Evolutionary conservation across 805 yeast genomes (phyloP).

Genomic region (Wickerhamomyces mucosus): DNA sequence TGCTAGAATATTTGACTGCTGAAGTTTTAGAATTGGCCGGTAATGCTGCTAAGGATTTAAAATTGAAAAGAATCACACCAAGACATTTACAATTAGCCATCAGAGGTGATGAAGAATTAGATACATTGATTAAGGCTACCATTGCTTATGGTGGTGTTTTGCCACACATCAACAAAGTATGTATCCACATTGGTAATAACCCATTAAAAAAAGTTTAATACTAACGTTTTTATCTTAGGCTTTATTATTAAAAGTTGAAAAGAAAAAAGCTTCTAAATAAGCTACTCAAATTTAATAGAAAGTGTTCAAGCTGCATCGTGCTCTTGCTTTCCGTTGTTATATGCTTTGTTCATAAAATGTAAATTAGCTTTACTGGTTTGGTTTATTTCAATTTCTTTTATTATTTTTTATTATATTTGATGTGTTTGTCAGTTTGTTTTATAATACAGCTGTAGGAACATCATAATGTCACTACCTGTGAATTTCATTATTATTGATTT

Average conservation of each 20-base stretch:
- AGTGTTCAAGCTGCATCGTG: too few relatives aligned
- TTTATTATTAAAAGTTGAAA: constrained; percentile 18
- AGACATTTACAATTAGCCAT: constrained; percentile 95
- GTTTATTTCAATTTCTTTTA: too few relatives aligned
- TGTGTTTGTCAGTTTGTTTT: too few relatives aligned
- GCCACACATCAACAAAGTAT: constrained; percentile 37
- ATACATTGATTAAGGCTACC: constrained; percentile 86
- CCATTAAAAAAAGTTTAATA: constrained; percentile 1
- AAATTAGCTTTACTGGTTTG: too few relatives aligned
- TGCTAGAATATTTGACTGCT: constrained; percentile 90
- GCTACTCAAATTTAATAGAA: too few relatives aligned
- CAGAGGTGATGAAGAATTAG: constrained; percentile 97
- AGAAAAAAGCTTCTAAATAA: constrained; percentile 12
- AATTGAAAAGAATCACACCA: constrained; percentile 95
- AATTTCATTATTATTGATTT: too few relatives aligned
- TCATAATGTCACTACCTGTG: too few relatives aligned
- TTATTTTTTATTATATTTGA: too few relatives aligned
- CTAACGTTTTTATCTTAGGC: constrained; percentile 12
- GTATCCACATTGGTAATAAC: constrained; percentile 2
- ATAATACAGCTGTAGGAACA: too few relatives aligned
- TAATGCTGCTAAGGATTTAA: constrained; percentile 93
- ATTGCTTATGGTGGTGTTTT: constrained; percentile 98
- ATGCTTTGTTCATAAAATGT: too few relatives aligned
- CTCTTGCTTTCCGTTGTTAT: too few relatives aligned
- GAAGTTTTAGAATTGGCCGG: constrained; percentile 97